Evolutionary conservation across 2,329 filamentous ascomycete species (phyloP).

Genomic region (Hymenoscyphus fraxineus): DNA sequence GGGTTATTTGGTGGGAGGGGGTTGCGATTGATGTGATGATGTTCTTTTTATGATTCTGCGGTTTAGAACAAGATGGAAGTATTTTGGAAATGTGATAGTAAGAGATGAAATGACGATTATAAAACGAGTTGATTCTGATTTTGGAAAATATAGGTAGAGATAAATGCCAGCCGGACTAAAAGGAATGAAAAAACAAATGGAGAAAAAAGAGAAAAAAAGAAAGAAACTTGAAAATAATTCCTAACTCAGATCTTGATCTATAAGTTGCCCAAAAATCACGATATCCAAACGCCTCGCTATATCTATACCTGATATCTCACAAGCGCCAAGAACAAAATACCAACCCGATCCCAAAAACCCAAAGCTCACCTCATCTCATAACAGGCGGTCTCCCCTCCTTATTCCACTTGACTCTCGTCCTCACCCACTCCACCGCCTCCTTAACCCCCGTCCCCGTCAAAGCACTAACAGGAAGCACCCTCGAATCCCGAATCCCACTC

Average conservation of each 20-base stretch:
- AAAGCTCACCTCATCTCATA: conserved; percentile 62
- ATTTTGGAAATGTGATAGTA: neutral
- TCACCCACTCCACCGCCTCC: conserved; percentile 96
- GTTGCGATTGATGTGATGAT: too few relatives aligned
- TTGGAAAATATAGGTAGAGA: neutral
- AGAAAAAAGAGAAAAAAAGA: neutral
- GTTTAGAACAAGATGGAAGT: neutral
- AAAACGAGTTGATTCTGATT: neutral
- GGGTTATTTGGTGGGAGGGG: too few relatives aligned
- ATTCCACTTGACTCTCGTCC: conserved; percentile 91
- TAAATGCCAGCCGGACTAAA: neutral
- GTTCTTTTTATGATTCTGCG: too few relatives aligned
- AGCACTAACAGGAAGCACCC: conserved; percentile 89
- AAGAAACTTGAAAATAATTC: conserved; percentile 1
- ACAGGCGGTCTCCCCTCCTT: conserved; percentile 88
- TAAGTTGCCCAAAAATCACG: conserved; percentile 2
- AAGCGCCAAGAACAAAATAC: neutral
- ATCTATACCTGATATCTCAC: neutral
- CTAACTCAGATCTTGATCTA: conserved; percentile 4
- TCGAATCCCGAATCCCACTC: conserved; percentile 77
- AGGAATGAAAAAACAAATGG: neutral
- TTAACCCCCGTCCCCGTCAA: conserved; percentile 81
- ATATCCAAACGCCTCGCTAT: conserved; percentile 23
- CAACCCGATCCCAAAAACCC: neutral
- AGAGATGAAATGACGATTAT: neutral